phyloP scores from a whole-genome alignment of 352 stramenopile genomes.

The Phytopythium delawarense region DNA sequence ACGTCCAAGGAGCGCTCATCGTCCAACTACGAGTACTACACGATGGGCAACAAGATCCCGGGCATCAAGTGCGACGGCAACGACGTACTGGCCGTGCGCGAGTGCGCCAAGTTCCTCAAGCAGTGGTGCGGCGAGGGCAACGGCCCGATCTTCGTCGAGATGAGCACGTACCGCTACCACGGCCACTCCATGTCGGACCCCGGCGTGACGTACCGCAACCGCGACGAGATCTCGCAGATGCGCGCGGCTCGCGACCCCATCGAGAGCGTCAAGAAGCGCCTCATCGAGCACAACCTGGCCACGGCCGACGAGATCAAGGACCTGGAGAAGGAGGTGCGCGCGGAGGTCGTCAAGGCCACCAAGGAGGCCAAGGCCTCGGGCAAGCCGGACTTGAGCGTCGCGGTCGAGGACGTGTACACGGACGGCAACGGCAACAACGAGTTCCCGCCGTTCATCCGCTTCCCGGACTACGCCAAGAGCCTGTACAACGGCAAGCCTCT shows the following conservation, averaged over 20 bases:
- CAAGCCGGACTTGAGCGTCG: slow-evolving; percentile 37
- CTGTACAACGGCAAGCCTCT: slow-evolving; percentile 81
- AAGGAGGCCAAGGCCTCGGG: slow-evolving; percentile 90
- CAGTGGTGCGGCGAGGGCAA: slow-evolving; percentile 95
- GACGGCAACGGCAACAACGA: slow-evolving; percentile 89
- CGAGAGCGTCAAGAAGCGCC: slow-evolving; percentile 97
- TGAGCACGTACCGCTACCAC: slow-evolving; percentile 99
- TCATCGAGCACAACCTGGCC: slow-evolving; percentile 93
- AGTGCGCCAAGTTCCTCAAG: slow-evolving; percentile 97
- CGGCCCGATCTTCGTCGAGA: slow-evolving; percentile 99
- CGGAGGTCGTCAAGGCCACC: slow-evolving; percentile 94
- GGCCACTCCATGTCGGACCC: slow-evolving; percentile 99
- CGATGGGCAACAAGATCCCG: slow-evolving; percentile 99
- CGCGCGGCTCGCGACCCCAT: slow-evolving; percentile 98
- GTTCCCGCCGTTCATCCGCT: slow-evolving; percentile 95
- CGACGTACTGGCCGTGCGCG: slow-evolving; percentile 96
- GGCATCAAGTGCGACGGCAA: slow-evolving; percentile 99
- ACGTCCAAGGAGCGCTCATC: slow-evolving; percentile 97
- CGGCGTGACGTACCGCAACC: slow-evolving; percentile 99
- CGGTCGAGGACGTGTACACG: slow-evolving; percentile 89
- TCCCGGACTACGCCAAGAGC: slow-evolving; percentile 96
- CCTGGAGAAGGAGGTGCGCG: slow-evolving; percentile 98
- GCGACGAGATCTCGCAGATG: slow-evolving; percentile 99
- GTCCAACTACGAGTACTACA: slow-evolving; percentile 99
- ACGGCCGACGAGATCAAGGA: slow-evolving; percentile 98